A percentile compares a stretch with the other conserved stretches of the same genome.
These are phyloP conservation scores for Cutaneotrichosporon curvatum DNA, from an alignment of 1,284 basidiomycete species.

Conservation along the genomic window DNA sequence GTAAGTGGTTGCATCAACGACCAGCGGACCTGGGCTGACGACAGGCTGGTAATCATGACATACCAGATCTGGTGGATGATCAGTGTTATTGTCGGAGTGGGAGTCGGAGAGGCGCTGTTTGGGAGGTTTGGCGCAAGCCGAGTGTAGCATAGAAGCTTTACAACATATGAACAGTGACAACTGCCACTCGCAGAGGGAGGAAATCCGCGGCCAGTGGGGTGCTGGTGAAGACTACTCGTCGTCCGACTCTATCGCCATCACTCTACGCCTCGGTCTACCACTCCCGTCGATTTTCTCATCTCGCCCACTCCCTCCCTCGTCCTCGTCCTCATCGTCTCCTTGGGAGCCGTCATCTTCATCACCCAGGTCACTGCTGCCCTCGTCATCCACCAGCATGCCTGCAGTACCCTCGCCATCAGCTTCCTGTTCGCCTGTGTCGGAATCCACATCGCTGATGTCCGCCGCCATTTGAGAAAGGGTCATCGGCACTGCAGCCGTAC, in stretches of 20 bases:
- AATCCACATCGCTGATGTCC: constrained; percentile 4
- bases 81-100: constrained; percentile 34
- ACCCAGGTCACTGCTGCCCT: background rate
- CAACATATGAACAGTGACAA: constrained; percentile 9
- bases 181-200: too few species aligned
- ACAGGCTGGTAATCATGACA: constrained; percentile 41
- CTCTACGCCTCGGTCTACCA: too few species aligned
- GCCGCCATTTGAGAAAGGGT: constrained; percentile 5
- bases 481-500: constrained; percentile 11
- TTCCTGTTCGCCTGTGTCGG: constrained; percentile 7
- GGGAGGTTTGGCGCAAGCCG: constrained; percentile 22
- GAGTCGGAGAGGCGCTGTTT: constrained; percentile 38
- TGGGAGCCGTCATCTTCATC: background rate
- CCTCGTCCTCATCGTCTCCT: background rate
- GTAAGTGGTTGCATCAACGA: constrained; percentile 35
- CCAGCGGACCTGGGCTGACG: background rate
- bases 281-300: too few species aligned
- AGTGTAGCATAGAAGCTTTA: constrained; percentile 11
- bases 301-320: too few species aligned
- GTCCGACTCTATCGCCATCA: background rate
- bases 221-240: too few species aligned
- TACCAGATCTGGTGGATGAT: constrained; percentile 45
- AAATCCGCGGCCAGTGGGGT: too few species aligned
- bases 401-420: constrained; percentile 10
- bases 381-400: too few species aligned